Evolutionary conservation across 1,284 basidiomycete genomes (phyloP).

Genomic region (Leccinum ponderosum): DNA sequence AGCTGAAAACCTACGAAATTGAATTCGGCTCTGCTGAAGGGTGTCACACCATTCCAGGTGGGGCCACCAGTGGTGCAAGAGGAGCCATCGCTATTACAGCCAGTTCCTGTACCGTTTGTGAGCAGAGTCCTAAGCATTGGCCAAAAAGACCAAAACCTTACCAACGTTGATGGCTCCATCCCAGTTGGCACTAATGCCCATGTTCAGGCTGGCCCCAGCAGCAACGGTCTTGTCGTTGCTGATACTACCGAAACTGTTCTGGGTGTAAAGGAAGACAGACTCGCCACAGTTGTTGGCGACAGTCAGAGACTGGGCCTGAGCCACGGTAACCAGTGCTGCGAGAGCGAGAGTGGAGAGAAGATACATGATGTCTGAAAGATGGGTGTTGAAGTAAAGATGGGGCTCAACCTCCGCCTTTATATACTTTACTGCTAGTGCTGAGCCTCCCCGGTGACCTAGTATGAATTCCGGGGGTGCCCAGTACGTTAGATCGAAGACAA

Average conservation of each 20-base stretch:
- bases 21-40: constrained; percentile 37
- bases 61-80: constrained; percentile 35
- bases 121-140: neutral
- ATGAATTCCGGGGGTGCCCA: neutral
- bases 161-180: constrained; percentile 36
- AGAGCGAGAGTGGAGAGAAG: constrained; percentile 22
- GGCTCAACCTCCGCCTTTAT: constrained; percentile 13
- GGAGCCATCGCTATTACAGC: constrained; percentile 23
- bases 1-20: constrained; percentile 20
- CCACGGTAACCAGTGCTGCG: constrained; percentile 15
- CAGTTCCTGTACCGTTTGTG: constrained; percentile 27
- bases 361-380: constrained; percentile 25
- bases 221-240: constrained; percentile 27
- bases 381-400: neutral
- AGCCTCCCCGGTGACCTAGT: constrained; percentile 1
- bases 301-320: constrained; percentile 32
- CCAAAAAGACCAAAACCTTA: constrained; percentile 10
- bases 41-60: constrained; percentile 32
- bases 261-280: constrained; percentile 32
- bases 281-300: constrained; percentile 32
- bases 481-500: neutral
- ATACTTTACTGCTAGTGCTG: neutral
- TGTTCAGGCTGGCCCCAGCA: constrained; percentile 23
- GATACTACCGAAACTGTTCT: constrained; percentile 32
- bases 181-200: constrained; percentile 36